These are phyloP conservation scores for Lactarius indigo DNA, from an alignment of 768 basidiomycete genomes.

Conservation along the genomic window DNA sequence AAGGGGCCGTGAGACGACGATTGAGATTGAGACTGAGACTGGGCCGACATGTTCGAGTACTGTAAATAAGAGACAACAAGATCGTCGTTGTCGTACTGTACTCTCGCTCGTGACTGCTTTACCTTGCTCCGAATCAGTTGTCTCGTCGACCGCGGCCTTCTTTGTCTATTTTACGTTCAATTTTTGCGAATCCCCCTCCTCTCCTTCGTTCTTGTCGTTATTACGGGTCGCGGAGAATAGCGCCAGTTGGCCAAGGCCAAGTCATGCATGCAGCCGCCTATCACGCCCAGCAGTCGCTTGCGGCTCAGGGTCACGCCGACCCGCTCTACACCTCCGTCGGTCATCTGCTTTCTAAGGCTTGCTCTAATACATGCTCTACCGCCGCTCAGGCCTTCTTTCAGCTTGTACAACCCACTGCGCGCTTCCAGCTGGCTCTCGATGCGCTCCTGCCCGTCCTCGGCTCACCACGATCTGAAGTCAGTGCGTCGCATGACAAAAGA, in stretches of 20 bases:
- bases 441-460: slow-evolving; percentile 72
- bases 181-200: background rate
- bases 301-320: slow-evolving; percentile 39
- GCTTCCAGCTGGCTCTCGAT: slow-evolving; percentile 83
- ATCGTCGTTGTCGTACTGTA: background rate
- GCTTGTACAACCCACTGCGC: slow-evolving; percentile 69
- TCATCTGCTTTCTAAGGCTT: slow-evolving; percentile 63
- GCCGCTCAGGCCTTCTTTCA: slow-evolving; percentile 72
- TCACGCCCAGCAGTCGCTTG: slow-evolving; percentile 34
- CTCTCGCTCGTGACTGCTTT: background rate
- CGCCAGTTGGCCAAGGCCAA: slow-evolving; percentile 17
- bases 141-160: background rate
- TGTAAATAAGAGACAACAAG: slow-evolving; percentile 18
- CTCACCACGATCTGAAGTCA: slow-evolving; percentile 30
- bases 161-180: slow-evolving; percentile 3
- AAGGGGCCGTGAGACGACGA: background rate
- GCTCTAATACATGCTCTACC: slow-evolving; percentile 70
- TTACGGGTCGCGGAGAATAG: slow-evolving; percentile 1
- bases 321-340: slow-evolving; percentile 60
- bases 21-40: background rate
- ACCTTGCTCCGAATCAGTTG: background rate
- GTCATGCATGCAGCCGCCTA: slow-evolving; percentile 34
- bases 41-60: background rate
- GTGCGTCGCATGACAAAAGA: background rate
- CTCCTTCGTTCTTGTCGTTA: background rate